These are phyloP conservation scores for Talaromyces sp. DNA, from an alignment of 2,329 filamentous ascomycete genomes.

Conservation along the genomic window DNA sequence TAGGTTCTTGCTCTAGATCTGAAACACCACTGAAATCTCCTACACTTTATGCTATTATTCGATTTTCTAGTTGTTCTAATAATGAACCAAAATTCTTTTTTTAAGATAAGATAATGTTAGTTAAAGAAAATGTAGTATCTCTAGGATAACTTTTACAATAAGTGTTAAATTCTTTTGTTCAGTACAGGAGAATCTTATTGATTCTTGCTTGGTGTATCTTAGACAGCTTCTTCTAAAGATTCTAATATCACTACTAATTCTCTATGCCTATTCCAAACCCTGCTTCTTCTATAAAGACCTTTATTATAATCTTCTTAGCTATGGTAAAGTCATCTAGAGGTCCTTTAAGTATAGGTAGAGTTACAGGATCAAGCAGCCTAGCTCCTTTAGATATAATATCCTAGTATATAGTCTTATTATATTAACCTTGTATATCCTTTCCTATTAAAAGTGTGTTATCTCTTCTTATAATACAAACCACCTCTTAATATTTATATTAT, in stretches of 20 bases:
- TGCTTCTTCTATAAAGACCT: background rate
- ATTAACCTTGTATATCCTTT: background rate
- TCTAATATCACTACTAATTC: background rate
- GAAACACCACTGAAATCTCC: background rate
- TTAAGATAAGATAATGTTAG: background rate
- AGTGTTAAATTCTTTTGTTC: background rate
- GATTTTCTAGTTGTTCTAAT: background rate
- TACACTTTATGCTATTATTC: background rate
- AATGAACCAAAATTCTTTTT: background rate
- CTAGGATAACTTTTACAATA: background rate
- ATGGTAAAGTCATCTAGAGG: background rate
- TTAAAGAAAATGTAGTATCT: background rate
- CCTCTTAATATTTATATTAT: background rate
- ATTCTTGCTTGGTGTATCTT: background rate
- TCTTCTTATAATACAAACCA: background rate
- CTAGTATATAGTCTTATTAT: constrained; percentile 1
- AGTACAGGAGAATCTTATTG: background rate
- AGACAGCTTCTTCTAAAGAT: background rate
- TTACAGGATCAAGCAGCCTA: background rate
- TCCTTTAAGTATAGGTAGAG: background rate
- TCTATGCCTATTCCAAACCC: background rate
- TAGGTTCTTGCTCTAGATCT: background rate
- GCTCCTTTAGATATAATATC: background rate
- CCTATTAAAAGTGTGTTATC: background rate
- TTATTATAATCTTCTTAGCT: background rate